Base-by-base conservation (phyloP, 176 grass and related monocot genomes). In the Leersia perrieri region DNA sequence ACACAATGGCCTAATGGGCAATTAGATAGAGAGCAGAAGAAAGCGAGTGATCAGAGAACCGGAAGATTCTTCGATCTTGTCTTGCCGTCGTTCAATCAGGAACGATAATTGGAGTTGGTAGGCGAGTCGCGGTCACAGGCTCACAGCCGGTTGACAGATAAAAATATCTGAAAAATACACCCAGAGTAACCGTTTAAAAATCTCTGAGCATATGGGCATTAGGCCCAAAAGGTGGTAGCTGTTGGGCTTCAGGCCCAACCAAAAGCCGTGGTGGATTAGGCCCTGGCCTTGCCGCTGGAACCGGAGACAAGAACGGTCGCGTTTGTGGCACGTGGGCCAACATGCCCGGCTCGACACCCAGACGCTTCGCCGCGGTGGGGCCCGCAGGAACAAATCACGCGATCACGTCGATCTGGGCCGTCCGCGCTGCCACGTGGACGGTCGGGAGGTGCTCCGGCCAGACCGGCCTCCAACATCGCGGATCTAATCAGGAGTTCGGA, bases 301-400 rank as follows among this genome's bases (percentile, higher is more conserved):
- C 22, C 10, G 7, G 16, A 38, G 68, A 41, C 32, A 30, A 66
- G 15, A 16, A 20, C 41, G n/a, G n/a, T n/a, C n/a, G n/a, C n/a
- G n/a, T n/a, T n/a, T n/a, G n/a, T n/a, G n/a, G n/a, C 33, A 80
- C 47, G 66, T 81, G 49, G 66, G 49, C 76, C 66, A 70, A 23
- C 47, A 47, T 60, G 78, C 55, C 44, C 44, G 31, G 77, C 44
- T 80, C 66, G 78, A 70, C 47, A 7, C 57, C 47, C 35, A 70
- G 78, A 51, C 53, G 35, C 66, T 40, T 69, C n/a, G n/a, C 20
- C 47, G 22, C n/a, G 16, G 4, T 8, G 18, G 79, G 79, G 29
- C 49, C 78, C 66, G 31, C 34, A 26, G 7, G 12, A 60, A 4
- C 66, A 51, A 58, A 13, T 35, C 22, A 5, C 15, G 9, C 20